Conservation (phyloP, 2,329 filamentous ascomycete genomes). For the Aphanocladium album region DNA sequence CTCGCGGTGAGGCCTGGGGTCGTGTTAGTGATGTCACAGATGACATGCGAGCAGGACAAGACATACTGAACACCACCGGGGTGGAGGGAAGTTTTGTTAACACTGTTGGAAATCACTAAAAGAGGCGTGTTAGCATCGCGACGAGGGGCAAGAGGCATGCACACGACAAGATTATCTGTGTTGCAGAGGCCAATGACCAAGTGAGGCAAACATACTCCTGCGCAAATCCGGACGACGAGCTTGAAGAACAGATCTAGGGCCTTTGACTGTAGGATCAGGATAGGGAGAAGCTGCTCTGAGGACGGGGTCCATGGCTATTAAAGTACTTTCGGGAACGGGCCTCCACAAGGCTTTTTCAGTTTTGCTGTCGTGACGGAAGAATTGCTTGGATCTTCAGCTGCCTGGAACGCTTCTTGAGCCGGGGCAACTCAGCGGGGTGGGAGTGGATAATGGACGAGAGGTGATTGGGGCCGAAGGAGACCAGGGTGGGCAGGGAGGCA, state of each 20-base stretch:
- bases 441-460: conserved; percentile 4
- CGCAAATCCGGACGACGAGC: conserved; percentile 33
- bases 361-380: conserved; percentile 12
- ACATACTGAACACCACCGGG: conserved; percentile 85
- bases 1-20: conserved; percentile 66
- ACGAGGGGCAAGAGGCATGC: neutral
- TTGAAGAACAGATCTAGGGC: conserved; percentile 35
- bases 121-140: conserved; percentile 16
- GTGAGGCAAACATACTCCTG: conserved; percentile 34
- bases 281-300: conserved; percentile 33
- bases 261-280: conserved; percentile 34
- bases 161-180: neutral
- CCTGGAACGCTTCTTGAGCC: conserved; percentile 13
- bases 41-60: conserved; percentile 11
- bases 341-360: conserved; percentile 14
- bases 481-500: conserved; percentile 2
- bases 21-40: conserved; percentile 23
- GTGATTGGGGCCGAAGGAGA: neutral
- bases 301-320: conserved; percentile 41
- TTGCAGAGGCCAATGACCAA: conserved; percentile 5
- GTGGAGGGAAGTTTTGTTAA: conserved; percentile 93
- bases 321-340: conserved; percentile 19
- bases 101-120: conserved; percentile 52
- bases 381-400: conserved; percentile 15
- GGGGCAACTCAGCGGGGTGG: conserved; percentile 9